phyloP scores from a whole-genome alignment of 148 eudicot genomes.

The Fallopia convolvulus region DNA sequence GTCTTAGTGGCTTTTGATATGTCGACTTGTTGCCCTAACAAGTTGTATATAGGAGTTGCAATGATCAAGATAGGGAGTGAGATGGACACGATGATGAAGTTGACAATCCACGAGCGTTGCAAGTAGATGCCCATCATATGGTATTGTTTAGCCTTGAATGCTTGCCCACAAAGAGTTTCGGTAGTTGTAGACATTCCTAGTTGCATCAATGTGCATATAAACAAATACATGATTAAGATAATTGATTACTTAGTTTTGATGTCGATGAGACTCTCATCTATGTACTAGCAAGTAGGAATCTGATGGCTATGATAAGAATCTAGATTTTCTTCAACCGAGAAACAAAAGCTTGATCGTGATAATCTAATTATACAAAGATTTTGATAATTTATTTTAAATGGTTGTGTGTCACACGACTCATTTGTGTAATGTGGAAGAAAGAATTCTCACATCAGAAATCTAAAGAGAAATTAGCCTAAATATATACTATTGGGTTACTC shows the following conservation, averaged over 20 bases:
- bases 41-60: background rate
- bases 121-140: constrained; percentile 7
- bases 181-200: background rate
- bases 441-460: too few species aligned
- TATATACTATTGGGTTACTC: too few species aligned
- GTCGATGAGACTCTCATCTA: background rate
- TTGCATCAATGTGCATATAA: background rate
- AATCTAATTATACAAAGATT: too few species aligned
- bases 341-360: too few species aligned
- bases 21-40: constrained; percentile 10
- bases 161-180: constrained; percentile 1
- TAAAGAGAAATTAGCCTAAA: too few species aligned
- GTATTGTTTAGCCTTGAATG: background rate
- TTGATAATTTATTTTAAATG: too few species aligned
- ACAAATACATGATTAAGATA: background rate
- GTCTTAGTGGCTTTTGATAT: background rate
- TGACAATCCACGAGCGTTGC: constrained; percentile 3
- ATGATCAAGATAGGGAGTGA: constrained; percentile 9
- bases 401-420: too few species aligned
- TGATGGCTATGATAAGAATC: too few species aligned
- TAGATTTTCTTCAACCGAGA: too few species aligned
- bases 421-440: too few species aligned
- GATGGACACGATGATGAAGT: background rate
- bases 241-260: too few species aligned
- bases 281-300: too few species aligned